Conservation (phyloP, 2,329 filamentous ascomycete species). For the Fusarium neocosmosporiellum region DNA sequence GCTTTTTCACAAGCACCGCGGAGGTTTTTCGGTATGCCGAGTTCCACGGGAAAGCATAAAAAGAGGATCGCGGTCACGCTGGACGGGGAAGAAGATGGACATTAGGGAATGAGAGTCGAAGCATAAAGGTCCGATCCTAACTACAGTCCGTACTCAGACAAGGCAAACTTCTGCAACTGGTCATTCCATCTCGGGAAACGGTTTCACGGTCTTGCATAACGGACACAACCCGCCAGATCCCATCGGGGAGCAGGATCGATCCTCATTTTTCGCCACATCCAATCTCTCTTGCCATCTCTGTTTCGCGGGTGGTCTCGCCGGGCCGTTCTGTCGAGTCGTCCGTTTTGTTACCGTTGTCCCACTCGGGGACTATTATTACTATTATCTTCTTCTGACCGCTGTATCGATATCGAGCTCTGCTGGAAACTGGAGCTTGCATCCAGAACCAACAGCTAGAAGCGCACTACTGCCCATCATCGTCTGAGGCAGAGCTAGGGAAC, state of each 20-base stretch:
- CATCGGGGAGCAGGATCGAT: constrained; percentile 1
- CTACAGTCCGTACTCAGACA: background rate
- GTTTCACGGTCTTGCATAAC: constrained; percentile 8
- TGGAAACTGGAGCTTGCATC: background rate
- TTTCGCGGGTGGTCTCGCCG: background rate
- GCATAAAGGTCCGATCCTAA: constrained; percentile 19
- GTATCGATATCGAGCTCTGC: background rate
- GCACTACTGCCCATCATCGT: constrained; percentile 7
- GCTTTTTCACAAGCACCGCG: constrained; percentile 34
- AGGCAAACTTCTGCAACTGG: background rate
- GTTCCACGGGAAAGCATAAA: constrained; percentile 28
- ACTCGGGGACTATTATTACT: background rate
- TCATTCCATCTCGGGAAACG: constrained; percentile 7
- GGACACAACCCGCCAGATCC: constrained; percentile 1
- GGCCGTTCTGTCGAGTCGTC: background rate
- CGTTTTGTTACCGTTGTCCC: background rate
- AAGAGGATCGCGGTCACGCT: constrained; percentile 8
- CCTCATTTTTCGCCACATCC: background rate
- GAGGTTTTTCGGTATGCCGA: constrained; percentile 29
- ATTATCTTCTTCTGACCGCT: background rate
- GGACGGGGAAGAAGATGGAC: background rate
- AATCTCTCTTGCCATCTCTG: background rate
- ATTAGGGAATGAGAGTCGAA: constrained; percentile 11
- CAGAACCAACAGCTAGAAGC: constrained; percentile 3
- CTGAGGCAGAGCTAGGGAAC: constrained; percentile 8